Evolutionary conservation across 805 yeast genomes (phyloP), one percentile per base, ranked within the genome.

Genomic region (Kodamaea leandrae): DNA sequence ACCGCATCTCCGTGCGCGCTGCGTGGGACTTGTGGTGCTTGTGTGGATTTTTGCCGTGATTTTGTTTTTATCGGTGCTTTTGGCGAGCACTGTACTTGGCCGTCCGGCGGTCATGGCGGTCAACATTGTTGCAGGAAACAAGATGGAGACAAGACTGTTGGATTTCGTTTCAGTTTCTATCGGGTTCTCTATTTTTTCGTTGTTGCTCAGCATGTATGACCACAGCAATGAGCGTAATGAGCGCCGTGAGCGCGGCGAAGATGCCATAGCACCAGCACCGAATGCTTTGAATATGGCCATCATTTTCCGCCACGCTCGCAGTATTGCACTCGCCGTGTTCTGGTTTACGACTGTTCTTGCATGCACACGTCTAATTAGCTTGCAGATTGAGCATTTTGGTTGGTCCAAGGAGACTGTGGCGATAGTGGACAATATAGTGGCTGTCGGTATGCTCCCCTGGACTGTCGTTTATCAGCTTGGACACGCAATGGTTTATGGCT

Each of bases 1-100:
- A 4, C 95, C 96, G 2, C 50, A 73, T 37, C 86, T 91, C 60
- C 72, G 79, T 38, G 23, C 54, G 2, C 72, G 96, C 44, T 71
- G 88, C 25, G 65, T 74, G 16, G 63, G 54, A 0, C 57, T 85
- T 32, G 61, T 78, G 16, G 46, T 62, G 6, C 52, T 64, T 57
- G 57, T 78, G 12, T 79, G 85, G 79, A 41, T 66, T 2, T 74
- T 72, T 51, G 65, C 71, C 1, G 64, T 63, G 1, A 39, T 67
- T 3, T 45, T 68, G 13, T 47, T 64, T 13, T 37, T 66, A 17
- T 32, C 44, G 4, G 30, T 60, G 4, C 29, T 49, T 3, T 30
- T 64, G 12, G 20, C 37, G 3, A 63, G 62, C 15, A 14, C 15
- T 5, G 16, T 27, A 5, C 13, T 27, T 5, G 74, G 74, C 13